Percentiles rank a stretch among this genome's conserved stretches.
Evolutionary conservation across 2,329 filamentous ascomycete species (phyloP).

Genomic region (Curvularia sp.): DNA sequence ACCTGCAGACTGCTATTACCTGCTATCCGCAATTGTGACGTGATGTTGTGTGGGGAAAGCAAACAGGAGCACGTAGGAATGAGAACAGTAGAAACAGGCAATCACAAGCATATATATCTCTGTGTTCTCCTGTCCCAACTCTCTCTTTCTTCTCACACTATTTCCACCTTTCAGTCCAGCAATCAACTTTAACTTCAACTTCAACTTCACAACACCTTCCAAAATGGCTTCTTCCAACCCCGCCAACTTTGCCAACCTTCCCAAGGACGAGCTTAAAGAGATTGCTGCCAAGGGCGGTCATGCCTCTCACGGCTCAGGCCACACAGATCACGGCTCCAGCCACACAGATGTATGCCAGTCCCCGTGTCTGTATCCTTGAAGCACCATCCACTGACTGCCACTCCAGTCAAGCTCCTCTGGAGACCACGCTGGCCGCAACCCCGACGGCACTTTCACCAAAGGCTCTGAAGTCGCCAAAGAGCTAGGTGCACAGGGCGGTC

Average conservation of each 20-base stretch:
- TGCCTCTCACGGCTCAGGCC: constrained; percentile 43
- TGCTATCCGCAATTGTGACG: constrained; percentile 26
- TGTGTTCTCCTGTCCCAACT: neutral
- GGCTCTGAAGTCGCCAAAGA: constrained; percentile 50
- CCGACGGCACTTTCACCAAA: constrained; percentile 51
- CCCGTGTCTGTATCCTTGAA: neutral
- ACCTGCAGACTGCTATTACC: neutral
- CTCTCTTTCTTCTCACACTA: neutral
- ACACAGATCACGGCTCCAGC: constrained; percentile 31
- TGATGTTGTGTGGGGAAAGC: constrained; percentile 23
- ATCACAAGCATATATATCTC: neutral
- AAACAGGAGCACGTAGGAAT: constrained; percentile 20
- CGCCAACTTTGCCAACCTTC: constrained; percentile 61
- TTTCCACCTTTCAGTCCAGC: constrained; percentile 6
- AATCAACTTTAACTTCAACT: constrained; percentile 5
- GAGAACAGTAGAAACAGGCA: constrained; percentile 22
- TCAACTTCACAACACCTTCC: constrained; percentile 17
- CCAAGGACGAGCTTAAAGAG: constrained; percentile 58
- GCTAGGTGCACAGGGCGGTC: constrained; percentile 48
- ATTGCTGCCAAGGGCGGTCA: constrained; percentile 61
- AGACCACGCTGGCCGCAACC: constrained; percentile 39
- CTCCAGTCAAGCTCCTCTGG: neutral
- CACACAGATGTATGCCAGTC: constrained; percentile 7
- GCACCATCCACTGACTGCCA: neutral
- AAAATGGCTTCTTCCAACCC: constrained; percentile 55